Evolutionary conservation across 2,329 filamentous ascomycete genomes (phyloP), one percentile per base, ranked within the genome.

Genomic region (Fusarium camptoceras): DNA sequence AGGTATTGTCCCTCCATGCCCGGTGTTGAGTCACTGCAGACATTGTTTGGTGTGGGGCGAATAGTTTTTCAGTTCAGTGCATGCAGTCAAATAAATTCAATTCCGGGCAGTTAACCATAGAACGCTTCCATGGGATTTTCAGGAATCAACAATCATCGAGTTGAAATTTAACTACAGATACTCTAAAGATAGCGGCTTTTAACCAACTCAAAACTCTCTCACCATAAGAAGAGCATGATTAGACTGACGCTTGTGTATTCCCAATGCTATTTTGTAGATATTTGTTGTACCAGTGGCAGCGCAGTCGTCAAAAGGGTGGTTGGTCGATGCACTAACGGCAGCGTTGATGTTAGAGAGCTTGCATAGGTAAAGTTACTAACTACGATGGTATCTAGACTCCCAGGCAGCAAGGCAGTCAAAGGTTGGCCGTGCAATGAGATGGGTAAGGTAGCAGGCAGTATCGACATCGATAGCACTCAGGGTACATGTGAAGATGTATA

Each of bases 1-100:
- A 58, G 24, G 46, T 48, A 43, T 53, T 43, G 43, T 18, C 28
- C 39, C 43, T 66, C 59, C 15, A 12, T 55, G n/a, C n/a, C n/a
- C n/a, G 37, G 44, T 49, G 51, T 57, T 62, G 60, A 39, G 37
- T 14, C 15, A 37, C 34, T 37, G 18, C 34, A 18, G 34, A 18
- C 18, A 37, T 37, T 37, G 18, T 37, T 37, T 37, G 34, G 10
- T 37, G 18, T 37, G 34, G 34, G 34, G 34, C 18, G 18, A 37
- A 37, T 37, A 18, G 34, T 18, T 37, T 37, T 37, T n/a, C 34
- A 37, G 34, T 11, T 37, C 34, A 37, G 34, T 37, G 18, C 34
- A 37, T 37, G 18, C 34, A 37, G 34, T 37, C 34, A n/a, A 37
- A 37, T 37, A 12, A 12, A n/a, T n/a, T 12, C 34, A n/a, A 12